These are phyloP conservation scores for Arthroderma sp. DNA, from an alignment of 2,329 filamentous ascomycete species.

Conservation along the genomic window DNA sequence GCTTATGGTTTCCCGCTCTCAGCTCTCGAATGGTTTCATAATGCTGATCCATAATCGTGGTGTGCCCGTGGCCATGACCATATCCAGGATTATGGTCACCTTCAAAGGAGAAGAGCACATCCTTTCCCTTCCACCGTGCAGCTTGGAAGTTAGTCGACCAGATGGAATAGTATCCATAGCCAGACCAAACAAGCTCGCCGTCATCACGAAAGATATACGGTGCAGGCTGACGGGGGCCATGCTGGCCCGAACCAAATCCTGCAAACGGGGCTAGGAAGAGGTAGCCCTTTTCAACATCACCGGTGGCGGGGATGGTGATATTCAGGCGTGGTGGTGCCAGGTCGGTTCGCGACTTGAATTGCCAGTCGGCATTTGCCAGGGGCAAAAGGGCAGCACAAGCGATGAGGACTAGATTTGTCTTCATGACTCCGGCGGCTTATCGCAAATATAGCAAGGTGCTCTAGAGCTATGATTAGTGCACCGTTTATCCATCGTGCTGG, in stretches of 20 bases:
- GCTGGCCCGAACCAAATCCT: conserved; percentile 13
- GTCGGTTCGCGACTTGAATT: conserved; percentile 36
- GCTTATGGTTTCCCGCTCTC: conserved; percentile 37
- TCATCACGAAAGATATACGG: conserved; percentile 44
- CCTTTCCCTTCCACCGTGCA: conserved; percentile 37
- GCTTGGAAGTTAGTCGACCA: conserved; percentile 44
- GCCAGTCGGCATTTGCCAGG: conserved; percentile 28
- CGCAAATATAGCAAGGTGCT: conserved; percentile 1
- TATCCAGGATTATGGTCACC: conserved; percentile 40
- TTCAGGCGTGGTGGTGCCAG: conserved; percentile 34
- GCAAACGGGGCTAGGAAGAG: conserved; percentile 6
- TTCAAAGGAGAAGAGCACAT: conserved; percentile 43
- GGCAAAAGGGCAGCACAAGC: conserved; percentile 10
- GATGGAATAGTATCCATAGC: conserved; percentile 39
- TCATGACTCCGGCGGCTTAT: conserved; percentile 11
- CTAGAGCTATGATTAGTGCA: conserved; percentile 17
- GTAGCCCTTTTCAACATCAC: conserved; percentile 8
- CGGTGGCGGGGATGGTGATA: conserved; percentile 8
- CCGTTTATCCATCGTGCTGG: neutral
- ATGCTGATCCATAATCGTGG: conserved; percentile 39
- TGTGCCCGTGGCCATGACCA: conserved; percentile 43
- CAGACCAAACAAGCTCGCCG: conserved; percentile 46
- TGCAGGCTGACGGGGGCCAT: conserved; percentile 39
- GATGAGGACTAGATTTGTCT: conserved; percentile 11
- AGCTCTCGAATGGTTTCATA: conserved; percentile 44